phyloP scores from a whole-genome alignment of 257 asterid genomes.

The Solanum rostratum region DNA sequence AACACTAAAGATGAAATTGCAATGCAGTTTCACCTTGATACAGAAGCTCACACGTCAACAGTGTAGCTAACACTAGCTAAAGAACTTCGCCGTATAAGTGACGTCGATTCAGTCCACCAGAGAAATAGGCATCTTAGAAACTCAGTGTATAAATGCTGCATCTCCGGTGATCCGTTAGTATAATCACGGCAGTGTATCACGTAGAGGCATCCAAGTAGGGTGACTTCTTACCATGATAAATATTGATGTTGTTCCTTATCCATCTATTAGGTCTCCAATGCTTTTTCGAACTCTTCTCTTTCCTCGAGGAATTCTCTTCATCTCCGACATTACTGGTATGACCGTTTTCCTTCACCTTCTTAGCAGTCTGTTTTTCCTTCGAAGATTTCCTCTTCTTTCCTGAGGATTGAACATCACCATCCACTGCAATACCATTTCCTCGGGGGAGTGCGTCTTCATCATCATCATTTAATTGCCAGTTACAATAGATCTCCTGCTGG shows the following conservation, averaged over 20 bases:
- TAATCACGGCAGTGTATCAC: neutral
- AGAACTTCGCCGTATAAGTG: neutral
- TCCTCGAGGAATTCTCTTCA: constrained; percentile 7
- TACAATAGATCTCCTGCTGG: constrained; percentile 51
- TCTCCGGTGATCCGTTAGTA: neutral
- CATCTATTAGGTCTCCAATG: constrained; percentile 20
- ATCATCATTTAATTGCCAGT: constrained; percentile 54
- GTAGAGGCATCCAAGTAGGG: neutral
- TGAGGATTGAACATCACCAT: constrained; percentile 19
- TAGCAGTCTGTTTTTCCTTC: constrained; percentile 21
- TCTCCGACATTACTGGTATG: constrained; percentile 9
- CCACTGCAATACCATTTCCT: constrained; percentile 15
- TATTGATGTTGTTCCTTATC: neutral
- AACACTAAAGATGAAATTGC: neutral
- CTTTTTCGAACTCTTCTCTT: constrained; percentile 27
- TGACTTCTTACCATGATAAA: neutral
- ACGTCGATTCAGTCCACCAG: neutral
- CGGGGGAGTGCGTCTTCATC: constrained; percentile 76
- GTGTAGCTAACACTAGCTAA: neutral
- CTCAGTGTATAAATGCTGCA: neutral
- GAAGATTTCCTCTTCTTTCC: constrained; percentile 48
- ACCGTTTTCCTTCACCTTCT: constrained; percentile 24
- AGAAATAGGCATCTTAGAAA: neutral
- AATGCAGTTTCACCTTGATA: neutral
- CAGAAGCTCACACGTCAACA: neutral